Conservation (phyloP, 805 yeast species). For the Sugiyamaella marilandica region DNA sequence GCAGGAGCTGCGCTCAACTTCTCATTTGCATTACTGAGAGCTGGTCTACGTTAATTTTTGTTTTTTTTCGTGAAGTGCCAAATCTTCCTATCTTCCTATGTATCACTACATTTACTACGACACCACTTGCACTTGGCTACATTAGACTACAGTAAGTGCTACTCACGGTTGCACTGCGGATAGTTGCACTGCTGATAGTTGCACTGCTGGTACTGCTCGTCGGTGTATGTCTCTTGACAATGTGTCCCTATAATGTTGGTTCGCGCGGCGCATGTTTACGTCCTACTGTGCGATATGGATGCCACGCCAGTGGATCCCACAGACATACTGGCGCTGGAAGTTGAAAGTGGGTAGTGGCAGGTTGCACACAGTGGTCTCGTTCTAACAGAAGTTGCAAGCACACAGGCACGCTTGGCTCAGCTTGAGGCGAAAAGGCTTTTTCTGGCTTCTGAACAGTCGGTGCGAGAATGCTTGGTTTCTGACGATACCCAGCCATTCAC, state of each 20-base stretch:
- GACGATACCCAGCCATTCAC: neutral
- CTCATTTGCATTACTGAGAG: conserved; percentile 45
- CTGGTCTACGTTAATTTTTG: neutral
- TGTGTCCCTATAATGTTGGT: no score
- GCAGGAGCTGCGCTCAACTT: conserved; percentile 69
- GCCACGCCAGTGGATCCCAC: neutral
- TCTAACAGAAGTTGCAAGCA: neutral
- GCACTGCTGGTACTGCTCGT: no score
- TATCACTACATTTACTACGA: no score
- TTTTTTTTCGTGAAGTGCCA: no score
- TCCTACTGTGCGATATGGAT: no score
- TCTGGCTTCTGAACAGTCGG: neutral
- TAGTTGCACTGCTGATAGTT: no score
- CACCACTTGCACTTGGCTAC: no score
- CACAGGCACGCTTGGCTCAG: neutral
- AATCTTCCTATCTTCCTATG: no score
- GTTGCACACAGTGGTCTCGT: neutral
- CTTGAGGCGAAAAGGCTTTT: neutral
- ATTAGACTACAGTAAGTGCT: no score
- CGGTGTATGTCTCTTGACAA: no score
- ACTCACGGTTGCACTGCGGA: no score
- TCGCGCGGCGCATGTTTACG: no score
- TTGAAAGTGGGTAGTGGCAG: neutral
- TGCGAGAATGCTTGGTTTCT: neutral
- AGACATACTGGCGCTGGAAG: neutral